phyloP scores from a whole-genome alignment of 164 flowering plant genomes.

The Santalum album region DNA sequence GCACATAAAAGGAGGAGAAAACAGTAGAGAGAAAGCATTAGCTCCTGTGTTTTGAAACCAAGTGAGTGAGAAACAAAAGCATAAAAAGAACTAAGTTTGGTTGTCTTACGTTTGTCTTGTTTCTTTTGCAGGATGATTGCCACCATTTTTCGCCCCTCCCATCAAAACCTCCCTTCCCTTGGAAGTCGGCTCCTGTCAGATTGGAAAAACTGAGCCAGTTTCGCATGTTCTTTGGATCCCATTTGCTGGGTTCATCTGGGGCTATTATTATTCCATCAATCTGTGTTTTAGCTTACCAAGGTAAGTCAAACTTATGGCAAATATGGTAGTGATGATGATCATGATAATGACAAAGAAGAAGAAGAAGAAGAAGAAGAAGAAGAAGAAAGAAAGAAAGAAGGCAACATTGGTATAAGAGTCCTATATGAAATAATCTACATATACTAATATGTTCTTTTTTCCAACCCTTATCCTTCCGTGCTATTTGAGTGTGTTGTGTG shows the following conservation, averaged over 20 bases:
- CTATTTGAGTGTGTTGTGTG: no score
- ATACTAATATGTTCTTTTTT: no score
- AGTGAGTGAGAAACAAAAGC: neutral
- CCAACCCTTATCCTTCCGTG: no score
- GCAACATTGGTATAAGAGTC: no score
- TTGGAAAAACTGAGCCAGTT: conserved; percentile 75
- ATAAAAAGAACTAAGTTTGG: no score
- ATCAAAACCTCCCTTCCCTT: conserved; percentile 84
- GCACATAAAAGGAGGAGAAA: conserved; percentile 7
- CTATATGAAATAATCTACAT: no score
- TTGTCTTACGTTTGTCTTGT: conserved; percentile 61
- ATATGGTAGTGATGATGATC: no score
- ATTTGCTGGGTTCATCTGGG: conserved; percentile 70
- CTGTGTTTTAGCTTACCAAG: conserved; percentile 29
- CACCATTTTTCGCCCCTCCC: conserved; percentile 97
- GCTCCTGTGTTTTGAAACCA: neutral
- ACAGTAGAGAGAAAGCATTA: conserved; percentile 7
- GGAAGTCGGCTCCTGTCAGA: conserved; percentile 48
- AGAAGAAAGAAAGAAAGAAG: no score
- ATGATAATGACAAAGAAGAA: neutral
- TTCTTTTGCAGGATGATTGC: conserved; percentile 92
- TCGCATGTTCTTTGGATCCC: conserved; percentile 68
- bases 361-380: no score
- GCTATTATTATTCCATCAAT: conserved; percentile 80
- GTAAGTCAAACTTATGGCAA: no score